phyloP scores from a whole-genome alignment of 345 rosid genomes.

The Salix koriyanagi region DNA sequence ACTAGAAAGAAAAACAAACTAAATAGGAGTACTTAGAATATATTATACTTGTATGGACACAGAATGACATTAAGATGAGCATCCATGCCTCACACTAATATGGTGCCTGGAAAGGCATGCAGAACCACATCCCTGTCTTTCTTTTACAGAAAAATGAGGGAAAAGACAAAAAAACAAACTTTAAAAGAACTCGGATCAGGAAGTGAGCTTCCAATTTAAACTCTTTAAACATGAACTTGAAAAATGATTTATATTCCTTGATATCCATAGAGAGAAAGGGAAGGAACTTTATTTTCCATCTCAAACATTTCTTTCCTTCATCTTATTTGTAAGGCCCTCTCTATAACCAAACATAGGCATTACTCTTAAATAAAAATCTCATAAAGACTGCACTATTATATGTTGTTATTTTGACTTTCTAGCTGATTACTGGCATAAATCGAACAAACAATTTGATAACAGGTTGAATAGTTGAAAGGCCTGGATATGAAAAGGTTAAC shows the following conservation, averaged over 20 bases:
- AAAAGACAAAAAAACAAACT: neutral
- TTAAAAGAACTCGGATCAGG: neutral
- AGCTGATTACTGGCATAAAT: neutral
- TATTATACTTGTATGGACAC: neutral
- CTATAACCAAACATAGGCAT: neutral
- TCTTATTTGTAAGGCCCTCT: neutral
- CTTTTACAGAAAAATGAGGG: too few species aligned
- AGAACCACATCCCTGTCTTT: neutral
- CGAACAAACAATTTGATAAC: neutral
- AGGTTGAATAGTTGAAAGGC: neutral
- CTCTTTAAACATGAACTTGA: neutral
- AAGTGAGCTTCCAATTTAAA: neutral
- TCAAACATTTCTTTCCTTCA: neutral
- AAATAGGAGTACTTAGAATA: neutral
- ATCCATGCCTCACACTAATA: neutral
- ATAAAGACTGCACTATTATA: neutral
- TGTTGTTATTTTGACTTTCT: neutral
- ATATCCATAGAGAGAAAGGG: neutral
- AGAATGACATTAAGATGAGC: neutral
- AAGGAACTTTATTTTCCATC: neutral
- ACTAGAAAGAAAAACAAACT: slow-evolving; percentile 5
- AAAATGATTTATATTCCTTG: neutral
- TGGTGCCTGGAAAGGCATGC: neutral
- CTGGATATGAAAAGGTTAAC: neutral
- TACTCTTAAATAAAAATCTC: neutral